Percentiles rank a stretch among this genome's conserved stretches.
These are phyloP conservation scores for Verticillium nubilum DNA, from an alignment of 2,329 filamentous ascomycete genomes.

Conservation along the genomic window DNA sequence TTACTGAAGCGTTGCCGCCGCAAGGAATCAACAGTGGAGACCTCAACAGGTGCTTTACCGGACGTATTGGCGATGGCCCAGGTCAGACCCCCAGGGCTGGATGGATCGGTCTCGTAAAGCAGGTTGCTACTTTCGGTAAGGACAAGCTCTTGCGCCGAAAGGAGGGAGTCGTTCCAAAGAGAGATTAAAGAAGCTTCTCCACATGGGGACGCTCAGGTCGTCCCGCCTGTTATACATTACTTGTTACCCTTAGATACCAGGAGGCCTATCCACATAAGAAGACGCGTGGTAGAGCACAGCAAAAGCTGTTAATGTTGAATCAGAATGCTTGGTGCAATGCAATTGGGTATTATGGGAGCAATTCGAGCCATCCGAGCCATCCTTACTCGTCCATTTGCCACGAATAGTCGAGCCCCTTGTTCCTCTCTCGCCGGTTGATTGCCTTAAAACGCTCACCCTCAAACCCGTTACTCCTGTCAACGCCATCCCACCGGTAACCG, in stretches of 20 bases:
- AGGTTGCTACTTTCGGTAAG: constrained; percentile 44
- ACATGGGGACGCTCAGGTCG: neutral
- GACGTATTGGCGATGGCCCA: constrained; percentile 45
- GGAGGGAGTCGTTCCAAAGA: constrained; percentile 16
- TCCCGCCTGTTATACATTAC: neutral
- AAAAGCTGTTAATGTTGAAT: neutral
- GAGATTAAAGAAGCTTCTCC: neutral
- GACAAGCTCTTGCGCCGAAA: constrained; percentile 48
- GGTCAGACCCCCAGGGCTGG: constrained; percentile 46
- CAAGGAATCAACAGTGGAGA: constrained; percentile 48
- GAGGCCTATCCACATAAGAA: neutral
- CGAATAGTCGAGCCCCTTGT: constrained; percentile 77
- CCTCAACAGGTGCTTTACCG: constrained; percentile 48
- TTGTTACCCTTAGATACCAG: neutral
- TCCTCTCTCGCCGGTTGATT: constrained; percentile 69
- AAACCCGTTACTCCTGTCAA: constrained; percentile 89
- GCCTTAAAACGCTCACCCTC: constrained; percentile 91
- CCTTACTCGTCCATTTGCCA: constrained; percentile 92
- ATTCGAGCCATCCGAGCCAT: neutral
- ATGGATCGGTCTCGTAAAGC: constrained; percentile 56
- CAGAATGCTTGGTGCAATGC: constrained; percentile 4
- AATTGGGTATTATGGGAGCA: neutral
- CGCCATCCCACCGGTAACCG: constrained; percentile 93
- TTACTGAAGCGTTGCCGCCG: constrained; percentile 46
- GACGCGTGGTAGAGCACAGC: neutral